Conservation (phyloP, 1,284 basidiomycete genomes). For the Rhodotorula sp. region DNA sequence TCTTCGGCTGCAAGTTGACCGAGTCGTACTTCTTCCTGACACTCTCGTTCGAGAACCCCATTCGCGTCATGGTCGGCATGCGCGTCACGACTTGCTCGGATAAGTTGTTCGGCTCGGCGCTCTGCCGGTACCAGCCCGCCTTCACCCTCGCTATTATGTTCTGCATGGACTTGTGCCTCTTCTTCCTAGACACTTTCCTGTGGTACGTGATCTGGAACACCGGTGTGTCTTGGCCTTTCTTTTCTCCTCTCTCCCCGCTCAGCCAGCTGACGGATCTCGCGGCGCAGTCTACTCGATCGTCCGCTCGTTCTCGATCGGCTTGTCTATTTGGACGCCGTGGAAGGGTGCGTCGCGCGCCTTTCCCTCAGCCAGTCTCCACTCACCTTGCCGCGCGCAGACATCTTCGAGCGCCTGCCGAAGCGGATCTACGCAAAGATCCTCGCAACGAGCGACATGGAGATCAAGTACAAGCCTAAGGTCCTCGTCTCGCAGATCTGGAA, state of each 20-base stretch:
- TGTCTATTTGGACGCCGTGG: conserved; percentile 97
- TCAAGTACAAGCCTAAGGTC: conserved; percentile 97
- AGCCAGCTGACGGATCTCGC: not conserved
- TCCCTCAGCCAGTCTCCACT: not conserved
- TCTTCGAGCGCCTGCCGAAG: conserved; percentile 88
- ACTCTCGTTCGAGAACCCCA: conserved; percentile 84
- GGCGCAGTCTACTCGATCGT: conserved; percentile 73
- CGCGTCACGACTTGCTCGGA: conserved; percentile 82
- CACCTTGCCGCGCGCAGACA: conserved; percentile 56
- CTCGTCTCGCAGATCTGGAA: conserved; percentile 98
- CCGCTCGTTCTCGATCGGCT: conserved; percentile 81
- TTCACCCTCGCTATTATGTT: conserved; percentile 95
- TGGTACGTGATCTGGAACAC: conserved; percentile 98
- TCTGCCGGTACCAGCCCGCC: conserved; percentile 84
- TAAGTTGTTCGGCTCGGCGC: conserved; percentile 71
- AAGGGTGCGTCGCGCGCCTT: conserved; percentile 49
- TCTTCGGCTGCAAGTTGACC: conserved; percentile 89
- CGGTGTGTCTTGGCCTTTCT: conserved; percentile 73
- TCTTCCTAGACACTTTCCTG: conserved; percentile 95
- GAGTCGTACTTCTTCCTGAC: conserved; percentile 97
- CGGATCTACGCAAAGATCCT: conserved; percentile 90
- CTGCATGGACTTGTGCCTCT: conserved; percentile 88
- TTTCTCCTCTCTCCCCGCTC: not conserved
- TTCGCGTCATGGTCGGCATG: conserved; percentile 89
- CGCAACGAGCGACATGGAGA: conserved; percentile 87